Evolutionary conservation across 331 rosid species (phyloP), one percentile per base, ranked within the genome.

Genomic region (Quercus lobata): DNA sequence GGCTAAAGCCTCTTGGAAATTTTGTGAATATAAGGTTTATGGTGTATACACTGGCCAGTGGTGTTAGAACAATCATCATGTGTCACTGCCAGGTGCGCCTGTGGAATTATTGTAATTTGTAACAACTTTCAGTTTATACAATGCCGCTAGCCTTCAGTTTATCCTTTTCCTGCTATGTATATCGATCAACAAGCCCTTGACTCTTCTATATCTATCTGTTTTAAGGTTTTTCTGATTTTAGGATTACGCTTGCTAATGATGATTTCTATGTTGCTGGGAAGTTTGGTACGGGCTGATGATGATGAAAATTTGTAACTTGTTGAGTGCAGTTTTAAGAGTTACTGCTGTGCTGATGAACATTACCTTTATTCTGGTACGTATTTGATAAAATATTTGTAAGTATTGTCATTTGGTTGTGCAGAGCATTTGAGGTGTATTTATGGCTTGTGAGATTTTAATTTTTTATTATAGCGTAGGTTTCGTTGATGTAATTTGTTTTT

Each of bases 21-120:
- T 84, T 86, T 94, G 97, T 92, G 96, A 90, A 94, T 94, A 88
- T 85, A 82, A 89, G 87, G 81, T 85, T 86, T 84, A 78, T 89
- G 89, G 76, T 84, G 80, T 84, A 83, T 82, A 84, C 83, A 86
- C 80, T 78, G 72, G 88, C 62, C 74, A 78, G 76, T 79, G 87
- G 75, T 82, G 77, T 80, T 81, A 62, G 79, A 84, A 82, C 83
- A 84, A 78, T 69, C 79, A 76, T 32, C 76, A 56, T 75, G 82
- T 62, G 66, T 79, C 73, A 65, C 80, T 85, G 83, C 83, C 79
- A 74, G 78, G 84, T 75, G 79, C 85, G 8, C 77, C 76, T 76
- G 78, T 78, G 75, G 76, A 63, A 77, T 72, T 75, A 29, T 70
- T 81, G 77, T 60, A 82, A 76, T 73, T 78, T 86, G 87, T 81